Base-by-base conservation (phyloP, 176 grass and related monocot species). In the Cenchrus americanus region DNA sequence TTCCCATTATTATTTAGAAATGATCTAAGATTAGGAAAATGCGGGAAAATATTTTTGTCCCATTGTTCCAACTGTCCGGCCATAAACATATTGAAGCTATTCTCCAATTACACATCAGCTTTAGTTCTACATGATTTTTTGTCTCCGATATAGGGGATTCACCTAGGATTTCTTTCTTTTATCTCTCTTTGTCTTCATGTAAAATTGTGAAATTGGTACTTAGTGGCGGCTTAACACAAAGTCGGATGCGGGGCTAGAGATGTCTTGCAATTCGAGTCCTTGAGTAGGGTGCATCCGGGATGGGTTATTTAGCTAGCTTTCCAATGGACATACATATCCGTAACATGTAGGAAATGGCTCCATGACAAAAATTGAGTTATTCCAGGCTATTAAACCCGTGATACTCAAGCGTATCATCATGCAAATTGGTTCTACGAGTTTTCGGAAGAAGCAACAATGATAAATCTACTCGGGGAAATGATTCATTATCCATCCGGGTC, bases 51-150 rank as follows among this genome's bases (percentile, higher is more conserved):
- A 52, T 12, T 80, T 69, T 5, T 80, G 26, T 47, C 26, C n/a
- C 17, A 19, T 54, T 19, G 14, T 54, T 54, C 14, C 52, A 54
- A 54, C 23, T 79, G 48, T 66, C 23, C 62, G 37, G 48, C 48
- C 54, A 52, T 74, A 78, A 64, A 93, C 62, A 34, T 98, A 86
- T 75, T 98, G 87, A 91, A 95, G 79, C 72, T 98, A 78, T 93
- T 90, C 82, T 87, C 89, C 85, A 90, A 80, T 86, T 89, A 91
- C 84, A 93, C 89, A 26, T 83, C 32, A 21, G 62, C 91, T 76
- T 93, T 83, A 98, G 42, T 82, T 88, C 62, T 27, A 34, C 32
- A 58, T 32, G 9, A 89, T 91, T 89, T 76, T 34, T 91, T 85
- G 26, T 62, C 65, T 80, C 79, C 66, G 66, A 22, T 71, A 76